Evolutionary conservation across 176 grass and related monocot genomes (phyloP).

Genomic region (Carex kokanica): DNA sequence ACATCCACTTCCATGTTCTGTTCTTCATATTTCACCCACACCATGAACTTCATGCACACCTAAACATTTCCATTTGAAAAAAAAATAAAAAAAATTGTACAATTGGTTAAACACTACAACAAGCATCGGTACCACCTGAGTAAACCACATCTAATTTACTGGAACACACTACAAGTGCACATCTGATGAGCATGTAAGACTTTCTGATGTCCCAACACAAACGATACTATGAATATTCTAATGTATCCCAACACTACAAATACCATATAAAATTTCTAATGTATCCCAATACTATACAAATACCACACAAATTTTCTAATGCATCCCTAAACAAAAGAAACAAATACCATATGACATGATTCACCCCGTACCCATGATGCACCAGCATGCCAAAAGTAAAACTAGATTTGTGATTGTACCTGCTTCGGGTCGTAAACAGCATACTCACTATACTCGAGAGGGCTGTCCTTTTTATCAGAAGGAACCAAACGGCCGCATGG

Average conservation of each 20-base stretch:
- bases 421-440: constrained; percentile 76
- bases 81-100: neutral
- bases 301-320: neutral
- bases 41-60: constrained; percentile 78
- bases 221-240: neutral
- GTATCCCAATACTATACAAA: too few species aligned
- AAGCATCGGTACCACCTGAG: neutral
- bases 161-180: neutral
- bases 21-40: constrained; percentile 76
- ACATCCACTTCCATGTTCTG: constrained; percentile 57
- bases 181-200: neutral
- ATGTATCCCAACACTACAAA: neutral
- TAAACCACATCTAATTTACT: neutral
- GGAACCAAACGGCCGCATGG: constrained; percentile 70
- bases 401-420: constrained; percentile 8
- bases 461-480: constrained; percentile 47
- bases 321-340: neutral
- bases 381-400: neutral
- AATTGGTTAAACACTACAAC: neutral
- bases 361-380: neutral
- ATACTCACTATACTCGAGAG: constrained; percentile 76
- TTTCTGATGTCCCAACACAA: neutral
- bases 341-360: neutral
- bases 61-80: constrained; percentile 3
- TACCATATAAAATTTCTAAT: neutral